These are phyloP conservation scores for Podospora pseudocomata DNA, from an alignment of 495 filamentous ascomycete species.

Conservation along the genomic window DNA sequence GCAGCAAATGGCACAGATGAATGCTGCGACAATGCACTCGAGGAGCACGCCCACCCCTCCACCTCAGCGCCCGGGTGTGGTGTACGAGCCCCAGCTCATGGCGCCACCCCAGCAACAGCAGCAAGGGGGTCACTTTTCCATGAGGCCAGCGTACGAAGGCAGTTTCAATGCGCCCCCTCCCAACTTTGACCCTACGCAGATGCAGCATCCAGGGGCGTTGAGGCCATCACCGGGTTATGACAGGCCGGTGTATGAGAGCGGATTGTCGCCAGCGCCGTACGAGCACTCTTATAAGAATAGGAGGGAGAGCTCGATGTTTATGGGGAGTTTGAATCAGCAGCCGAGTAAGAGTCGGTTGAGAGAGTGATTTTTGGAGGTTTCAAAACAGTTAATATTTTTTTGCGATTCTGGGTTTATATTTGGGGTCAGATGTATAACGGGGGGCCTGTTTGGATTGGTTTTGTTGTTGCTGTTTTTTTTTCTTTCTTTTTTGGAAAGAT, in stretches of 20 bases:
- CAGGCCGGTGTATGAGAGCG: slow-evolving; percentile 41
- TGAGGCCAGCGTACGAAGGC: slow-evolving; percentile 43
- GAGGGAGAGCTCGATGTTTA: slow-evolving; percentile 48
- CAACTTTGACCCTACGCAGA: slow-evolving; percentile 30
- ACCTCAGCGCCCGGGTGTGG: slow-evolving; percentile 33
- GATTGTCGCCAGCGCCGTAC: slow-evolving; percentile 37
- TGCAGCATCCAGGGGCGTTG: slow-evolving; percentile 13
- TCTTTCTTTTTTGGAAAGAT: background rate
- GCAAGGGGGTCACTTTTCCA: slow-evolving; percentile 27
- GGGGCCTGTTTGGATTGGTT: background rate
- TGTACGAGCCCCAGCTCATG: slow-evolving; percentile 26
- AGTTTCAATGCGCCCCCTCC: slow-evolving; percentile 31
- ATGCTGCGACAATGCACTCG: slow-evolving; percentile 32
- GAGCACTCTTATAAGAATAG: slow-evolving; percentile 42
- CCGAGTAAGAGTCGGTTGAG: slow-evolving; percentile 44
- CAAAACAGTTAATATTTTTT: background rate
- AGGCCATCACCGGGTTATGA: slow-evolving; percentile 38
- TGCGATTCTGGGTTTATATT: slow-evolving; percentile 4
- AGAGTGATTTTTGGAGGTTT: slow-evolving; percentile 20
- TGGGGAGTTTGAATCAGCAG: slow-evolving; percentile 45
- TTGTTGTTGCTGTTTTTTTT: background rate
- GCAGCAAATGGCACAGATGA: slow-evolving; percentile 36
- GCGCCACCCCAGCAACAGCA: slow-evolving; percentile 22
- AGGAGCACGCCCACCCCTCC: slow-evolving; percentile 43
- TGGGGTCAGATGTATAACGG: background rate